Conservation (phyloP, 257 asterid species). For the Ligustrum vulgare region DNA sequence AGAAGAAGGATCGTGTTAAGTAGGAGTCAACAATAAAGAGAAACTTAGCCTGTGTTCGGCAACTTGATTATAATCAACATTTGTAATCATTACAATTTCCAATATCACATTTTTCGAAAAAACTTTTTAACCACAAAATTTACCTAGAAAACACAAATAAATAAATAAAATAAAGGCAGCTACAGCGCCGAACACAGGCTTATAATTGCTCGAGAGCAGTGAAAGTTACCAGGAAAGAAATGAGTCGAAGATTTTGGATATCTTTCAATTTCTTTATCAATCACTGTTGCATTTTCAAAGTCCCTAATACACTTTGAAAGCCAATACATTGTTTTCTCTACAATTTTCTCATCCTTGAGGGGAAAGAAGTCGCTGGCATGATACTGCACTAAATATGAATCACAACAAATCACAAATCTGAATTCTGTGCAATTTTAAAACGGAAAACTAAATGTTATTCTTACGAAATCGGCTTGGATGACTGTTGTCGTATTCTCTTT, state of each 20-base stretch:
- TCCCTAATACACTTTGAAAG: slow-evolving; percentile 48
- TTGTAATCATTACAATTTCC: no score
- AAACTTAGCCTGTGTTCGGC: no score
- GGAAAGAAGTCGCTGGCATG: slow-evolving; percentile 56
- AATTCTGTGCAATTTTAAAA: neutral
- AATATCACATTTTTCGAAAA: no score
- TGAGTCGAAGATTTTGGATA: slow-evolving; percentile 57
- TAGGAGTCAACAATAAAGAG: neutral
- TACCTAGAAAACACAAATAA: no score
- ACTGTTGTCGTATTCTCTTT: slow-evolving; percentile 39
- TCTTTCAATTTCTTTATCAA: slow-evolving; percentile 61
- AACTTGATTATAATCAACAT: no score
- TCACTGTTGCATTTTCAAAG: slow-evolving; percentile 43
- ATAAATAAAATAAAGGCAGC: no score
- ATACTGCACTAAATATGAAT: slow-evolving; percentile 46
- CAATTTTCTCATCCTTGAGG: slow-evolving; percentile 49
- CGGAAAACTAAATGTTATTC: slow-evolving; percentile 13
- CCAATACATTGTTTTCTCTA: slow-evolving; percentile 46
- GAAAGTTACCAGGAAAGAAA: slow-evolving; percentile 55
- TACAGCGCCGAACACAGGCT: no score
- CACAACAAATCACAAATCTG: slow-evolving; percentile 1
- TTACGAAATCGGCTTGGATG: slow-evolving; percentile 57
- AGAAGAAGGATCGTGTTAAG: neutral
- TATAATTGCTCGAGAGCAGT: neutral
- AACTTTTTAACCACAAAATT: no score